phyloP scores from a whole-genome alignment of 2,329 filamentous ascomycete species.

The Monascus ruber region DNA sequence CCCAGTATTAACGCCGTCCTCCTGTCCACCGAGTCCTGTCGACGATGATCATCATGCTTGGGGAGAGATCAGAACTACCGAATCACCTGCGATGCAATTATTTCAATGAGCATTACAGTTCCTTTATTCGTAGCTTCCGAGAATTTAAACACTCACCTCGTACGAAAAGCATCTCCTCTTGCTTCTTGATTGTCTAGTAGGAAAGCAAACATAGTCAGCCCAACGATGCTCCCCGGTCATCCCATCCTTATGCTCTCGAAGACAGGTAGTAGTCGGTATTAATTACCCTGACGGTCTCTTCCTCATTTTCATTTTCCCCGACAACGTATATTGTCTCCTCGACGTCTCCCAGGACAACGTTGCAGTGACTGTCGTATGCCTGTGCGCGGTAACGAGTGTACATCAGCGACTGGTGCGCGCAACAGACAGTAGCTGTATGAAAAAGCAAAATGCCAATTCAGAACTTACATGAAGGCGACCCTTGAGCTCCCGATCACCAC shows the following conservation, averaged over 20 bases:
- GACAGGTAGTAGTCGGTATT: background rate
- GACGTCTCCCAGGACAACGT: constrained; percentile 87
- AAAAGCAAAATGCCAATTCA: background rate
- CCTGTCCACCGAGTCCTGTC: constrained; percentile 2
- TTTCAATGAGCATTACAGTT: constrained; percentile 1
- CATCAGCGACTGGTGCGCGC: constrained; percentile 1
- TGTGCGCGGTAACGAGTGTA: constrained; percentile 29
- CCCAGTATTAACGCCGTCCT: background rate
- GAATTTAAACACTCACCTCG: constrained; percentile 52
- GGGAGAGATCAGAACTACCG: constrained; percentile 61
- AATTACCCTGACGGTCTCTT: constrained; percentile 59
- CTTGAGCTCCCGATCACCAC: constrained; percentile 90
- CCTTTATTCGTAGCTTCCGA: background rate
- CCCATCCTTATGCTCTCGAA: background rate
- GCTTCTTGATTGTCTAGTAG: constrained; percentile 76
- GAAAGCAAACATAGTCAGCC: constrained; percentile 1
- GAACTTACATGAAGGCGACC: constrained; percentile 77
- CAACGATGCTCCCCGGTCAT: constrained; percentile 5
- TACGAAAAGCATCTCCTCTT: constrained; percentile 97
- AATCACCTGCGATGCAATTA: constrained; percentile 45
- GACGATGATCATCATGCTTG: constrained; percentile 30
- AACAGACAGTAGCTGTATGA: background rate
- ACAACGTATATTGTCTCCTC: constrained; percentile 94
- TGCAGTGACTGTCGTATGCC: constrained; percentile 99
- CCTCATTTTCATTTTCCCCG: constrained; percentile 73